Percentiles rank a stretch among this genome's conserved stretches.
phyloP scores from a whole-genome alignment of 1,284 basidiomycete genomes.

The Laetiporus sulphureus region DNA sequence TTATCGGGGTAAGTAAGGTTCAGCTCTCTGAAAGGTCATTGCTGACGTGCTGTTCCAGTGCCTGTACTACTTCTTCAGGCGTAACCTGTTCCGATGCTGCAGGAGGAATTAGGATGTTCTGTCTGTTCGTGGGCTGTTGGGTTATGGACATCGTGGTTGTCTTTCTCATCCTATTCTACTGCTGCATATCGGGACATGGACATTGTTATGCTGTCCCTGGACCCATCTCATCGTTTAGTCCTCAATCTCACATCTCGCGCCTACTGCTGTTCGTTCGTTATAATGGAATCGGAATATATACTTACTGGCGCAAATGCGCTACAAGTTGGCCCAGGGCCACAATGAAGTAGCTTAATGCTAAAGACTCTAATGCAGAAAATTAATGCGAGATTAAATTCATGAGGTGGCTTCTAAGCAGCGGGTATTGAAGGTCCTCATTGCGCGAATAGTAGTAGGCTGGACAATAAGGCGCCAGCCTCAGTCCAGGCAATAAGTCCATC shows the following conservation, averaged over 20 bases:
- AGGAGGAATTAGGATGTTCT: conserved; percentile 47
- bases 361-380: not conserved
- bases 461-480: no score
- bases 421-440: no score
- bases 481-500: no score
- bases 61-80: conserved; percentile 75
- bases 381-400: no score
- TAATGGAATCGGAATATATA: conserved; percentile 1
- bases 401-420: no score
- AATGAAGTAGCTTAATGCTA: not conserved
- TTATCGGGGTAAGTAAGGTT: conserved; percentile 63
- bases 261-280: conserved; percentile 5
- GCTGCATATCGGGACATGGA: conserved; percentile 13
- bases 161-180: conserved; percentile 5
- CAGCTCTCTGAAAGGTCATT: conserved; percentile 8
- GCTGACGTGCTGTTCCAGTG: conserved; percentile 41
- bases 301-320: no score
- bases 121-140: conserved; percentile 2
- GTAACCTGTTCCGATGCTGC: conserved; percentile 79
- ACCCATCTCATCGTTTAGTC: conserved; percentile 2
- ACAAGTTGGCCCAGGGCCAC: not conserved
- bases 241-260: conserved; percentile 2
- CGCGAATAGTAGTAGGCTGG: no score
- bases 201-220: conserved; percentile 10
- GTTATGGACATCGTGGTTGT: conserved; percentile 7